Evolutionary conservation across 345 rosid species (phyloP).

Genomic region (Salix exigua): DNA sequence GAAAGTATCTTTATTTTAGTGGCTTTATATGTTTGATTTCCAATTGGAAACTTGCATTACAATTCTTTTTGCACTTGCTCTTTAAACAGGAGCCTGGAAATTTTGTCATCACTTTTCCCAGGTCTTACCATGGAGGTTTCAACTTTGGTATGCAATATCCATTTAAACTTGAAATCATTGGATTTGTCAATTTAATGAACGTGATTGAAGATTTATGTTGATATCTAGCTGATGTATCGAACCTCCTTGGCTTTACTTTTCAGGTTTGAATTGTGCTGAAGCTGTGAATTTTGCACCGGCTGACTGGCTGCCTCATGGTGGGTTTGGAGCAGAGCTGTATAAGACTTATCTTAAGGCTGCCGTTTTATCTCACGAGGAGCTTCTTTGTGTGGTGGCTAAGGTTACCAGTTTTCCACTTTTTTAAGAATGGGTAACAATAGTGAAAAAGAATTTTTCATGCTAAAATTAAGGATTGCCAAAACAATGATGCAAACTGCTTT

Average conservation of each 20-base stretch:
- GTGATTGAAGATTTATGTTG: not conserved
- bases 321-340: slow-evolving; percentile 74
- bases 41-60: slow-evolving; percentile 12
- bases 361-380: slow-evolving; percentile 94
- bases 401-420: slow-evolving; percentile 28
- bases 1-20: not conserved
- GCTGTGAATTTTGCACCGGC: slow-evolving; percentile 99
- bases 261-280: slow-evolving; percentile 97
- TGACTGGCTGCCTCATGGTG: slow-evolving; percentile 98
- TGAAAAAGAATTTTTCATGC: not conserved
- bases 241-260: slow-evolving; percentile 12
- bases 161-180: slow-evolving; percentile 5
- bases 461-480: not conserved
- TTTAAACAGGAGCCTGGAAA: slow-evolving; percentile 84
- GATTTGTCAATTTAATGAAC: not conserved
- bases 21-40: not conserved
- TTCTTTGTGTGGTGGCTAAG: slow-evolving; percentile 90
- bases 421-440: not conserved
- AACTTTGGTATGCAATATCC: slow-evolving; percentile 66
- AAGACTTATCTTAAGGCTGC: slow-evolving; percentile 75
- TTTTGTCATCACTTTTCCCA: slow-evolving; percentile 94
- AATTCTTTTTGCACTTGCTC: slow-evolving; percentile 16
- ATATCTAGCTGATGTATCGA: not conserved
- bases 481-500: too few species aligned
- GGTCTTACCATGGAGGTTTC: slow-evolving; percentile 92